A percentile compares a stretch with the other conserved stretches of the same genome.
These are phyloP conservation scores for Hirsutella thompsonii DNA, from an alignment of 2,329 filamentous ascomycete species.

Conservation along the genomic window DNA sequence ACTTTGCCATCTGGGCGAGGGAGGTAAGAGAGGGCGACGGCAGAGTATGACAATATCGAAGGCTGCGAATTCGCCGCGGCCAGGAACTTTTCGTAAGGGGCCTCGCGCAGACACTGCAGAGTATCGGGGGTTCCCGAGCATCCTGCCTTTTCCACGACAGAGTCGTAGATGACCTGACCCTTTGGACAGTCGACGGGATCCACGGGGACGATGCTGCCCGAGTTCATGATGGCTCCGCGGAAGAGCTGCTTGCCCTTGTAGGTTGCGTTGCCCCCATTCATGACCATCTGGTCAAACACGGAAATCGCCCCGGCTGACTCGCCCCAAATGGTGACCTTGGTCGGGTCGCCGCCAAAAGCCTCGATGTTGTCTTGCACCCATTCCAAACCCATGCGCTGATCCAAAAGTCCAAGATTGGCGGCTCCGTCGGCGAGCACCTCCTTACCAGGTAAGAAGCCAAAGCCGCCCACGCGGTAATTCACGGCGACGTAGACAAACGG, in stretches of 20 bases:
- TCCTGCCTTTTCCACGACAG: conserved; percentile 45
- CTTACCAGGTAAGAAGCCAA: conserved; percentile 59
- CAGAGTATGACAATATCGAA: conserved; percentile 51
- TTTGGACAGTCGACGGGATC: conserved; percentile 53
- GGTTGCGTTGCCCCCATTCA: conserved; percentile 58
- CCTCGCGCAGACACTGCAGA: conserved; percentile 50
- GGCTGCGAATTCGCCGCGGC: conserved; percentile 59
- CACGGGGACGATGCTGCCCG: conserved; percentile 48
- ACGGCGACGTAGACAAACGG: conserved; percentile 64
- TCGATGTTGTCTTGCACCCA: conserved; percentile 71
- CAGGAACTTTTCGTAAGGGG: conserved; percentile 48
- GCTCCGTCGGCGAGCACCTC: conserved; percentile 56
- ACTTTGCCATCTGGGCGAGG: conserved; percentile 58
- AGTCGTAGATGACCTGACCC: conserved; percentile 51
- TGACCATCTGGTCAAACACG: conserved; percentile 61
- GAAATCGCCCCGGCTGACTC: conserved; percentile 62
- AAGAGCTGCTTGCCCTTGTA: conserved; percentile 69
- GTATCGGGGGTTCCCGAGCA: conserved; percentile 45
- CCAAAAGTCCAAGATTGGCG: conserved; percentile 57
- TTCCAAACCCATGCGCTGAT: conserved; percentile 59
- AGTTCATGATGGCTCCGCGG: conserved; percentile 68
- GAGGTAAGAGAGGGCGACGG: conserved; percentile 59
- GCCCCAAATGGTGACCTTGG: conserved; percentile 71
- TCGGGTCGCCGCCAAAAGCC: conserved; percentile 65
- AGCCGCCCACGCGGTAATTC: conserved; percentile 65